Conservation (phyloP, 108 stramenopile species). For the Seminavis robusta region DNA sequence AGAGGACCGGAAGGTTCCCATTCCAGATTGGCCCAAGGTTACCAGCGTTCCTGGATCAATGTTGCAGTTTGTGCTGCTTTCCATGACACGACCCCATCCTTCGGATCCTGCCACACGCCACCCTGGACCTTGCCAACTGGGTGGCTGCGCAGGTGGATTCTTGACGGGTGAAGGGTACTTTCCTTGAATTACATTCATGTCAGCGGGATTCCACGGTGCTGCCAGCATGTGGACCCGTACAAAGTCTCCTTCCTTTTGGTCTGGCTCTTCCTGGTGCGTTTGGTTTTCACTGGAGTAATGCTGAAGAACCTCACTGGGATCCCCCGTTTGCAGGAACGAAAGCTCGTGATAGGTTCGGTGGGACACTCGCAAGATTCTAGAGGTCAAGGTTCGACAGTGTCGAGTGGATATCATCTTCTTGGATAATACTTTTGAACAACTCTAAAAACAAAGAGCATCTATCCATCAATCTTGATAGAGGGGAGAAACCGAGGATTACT, state of each 20-base stretch:
- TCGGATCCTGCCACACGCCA: conserved; percentile 37
- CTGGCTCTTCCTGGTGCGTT: background rate
- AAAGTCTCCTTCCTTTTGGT: conserved; percentile 6
- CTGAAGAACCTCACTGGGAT: background rate
- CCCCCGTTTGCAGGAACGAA: conserved; percentile 11
- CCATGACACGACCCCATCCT: conserved; percentile 35
- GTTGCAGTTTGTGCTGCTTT: background rate
- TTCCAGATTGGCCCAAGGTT: conserved; percentile 24
- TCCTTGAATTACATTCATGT: conserved; percentile 49
- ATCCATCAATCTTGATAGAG: too few relatives aligned
- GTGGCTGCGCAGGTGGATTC: background rate
- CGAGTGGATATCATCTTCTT: too few relatives aligned
- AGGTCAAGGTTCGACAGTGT: too few relatives aligned
- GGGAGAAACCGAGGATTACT: too few relatives aligned
- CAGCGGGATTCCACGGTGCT: conserved; percentile 57
- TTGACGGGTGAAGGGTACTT: conserved; percentile 35
- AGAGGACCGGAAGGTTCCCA: conserved; percentile 41
- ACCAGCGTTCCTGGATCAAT: conserved; percentile 30
- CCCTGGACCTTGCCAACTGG: background rate
- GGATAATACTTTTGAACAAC: too few relatives aligned
- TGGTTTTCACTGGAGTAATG: background rate
- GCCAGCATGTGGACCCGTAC: conserved; percentile 42
- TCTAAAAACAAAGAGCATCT: too few relatives aligned
- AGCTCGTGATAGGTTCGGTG: conserved; percentile 29
- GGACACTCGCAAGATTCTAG: too few relatives aligned